These are phyloP conservation scores for Coemansia sp. DNA, from an alignment of 192 early-diverging fungal genomes.

Conservation along the genomic window DNA sequence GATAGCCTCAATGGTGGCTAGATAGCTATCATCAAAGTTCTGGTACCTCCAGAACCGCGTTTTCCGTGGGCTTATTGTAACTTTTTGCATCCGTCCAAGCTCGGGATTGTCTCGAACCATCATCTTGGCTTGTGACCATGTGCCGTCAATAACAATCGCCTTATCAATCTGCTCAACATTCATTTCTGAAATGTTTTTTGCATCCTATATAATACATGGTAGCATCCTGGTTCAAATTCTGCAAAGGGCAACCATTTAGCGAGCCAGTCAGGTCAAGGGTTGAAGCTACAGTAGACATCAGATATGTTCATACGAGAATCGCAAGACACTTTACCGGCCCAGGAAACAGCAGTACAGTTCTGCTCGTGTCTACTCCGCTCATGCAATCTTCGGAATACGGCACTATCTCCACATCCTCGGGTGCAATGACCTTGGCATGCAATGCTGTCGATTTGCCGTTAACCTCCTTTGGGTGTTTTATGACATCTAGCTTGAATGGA, in stretches of 20 bases:
- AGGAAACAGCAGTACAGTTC: constrained; percentile 81
- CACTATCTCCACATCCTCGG: constrained; percentile 66
- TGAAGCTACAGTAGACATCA: too few species aligned
- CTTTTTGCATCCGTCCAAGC: constrained; percentile 56
- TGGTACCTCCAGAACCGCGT: constrained; percentile 96
- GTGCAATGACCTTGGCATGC: constrained; percentile 80
- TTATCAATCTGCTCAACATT: constrained; percentile 66
- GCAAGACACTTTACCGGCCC: constrained; percentile 50
- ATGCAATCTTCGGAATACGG: constrained; percentile 55
- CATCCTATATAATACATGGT: constrained; percentile 50
- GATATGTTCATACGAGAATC: not conserved
- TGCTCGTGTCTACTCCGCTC: constrained; percentile 62
- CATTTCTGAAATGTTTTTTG: constrained; percentile 68
- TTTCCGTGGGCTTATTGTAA: constrained; percentile 68
- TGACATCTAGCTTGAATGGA: constrained; percentile 73
- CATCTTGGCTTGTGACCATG: constrained; percentile 82
- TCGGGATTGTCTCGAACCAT: constrained; percentile 57
- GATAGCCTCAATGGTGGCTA: constrained; percentile 95
- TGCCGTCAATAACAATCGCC: constrained; percentile 92
- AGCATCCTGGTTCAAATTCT: constrained; percentile 29
- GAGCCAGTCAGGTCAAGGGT: too few species aligned
- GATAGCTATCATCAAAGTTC: constrained; percentile 63
- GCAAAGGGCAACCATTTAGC: not conserved
- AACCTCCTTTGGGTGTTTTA: constrained; percentile 77
- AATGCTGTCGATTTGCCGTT: constrained; percentile 87